Conservation (phyloP, 2,329 filamentous ascomycete species). For the Microascus cirrosus region DNA sequence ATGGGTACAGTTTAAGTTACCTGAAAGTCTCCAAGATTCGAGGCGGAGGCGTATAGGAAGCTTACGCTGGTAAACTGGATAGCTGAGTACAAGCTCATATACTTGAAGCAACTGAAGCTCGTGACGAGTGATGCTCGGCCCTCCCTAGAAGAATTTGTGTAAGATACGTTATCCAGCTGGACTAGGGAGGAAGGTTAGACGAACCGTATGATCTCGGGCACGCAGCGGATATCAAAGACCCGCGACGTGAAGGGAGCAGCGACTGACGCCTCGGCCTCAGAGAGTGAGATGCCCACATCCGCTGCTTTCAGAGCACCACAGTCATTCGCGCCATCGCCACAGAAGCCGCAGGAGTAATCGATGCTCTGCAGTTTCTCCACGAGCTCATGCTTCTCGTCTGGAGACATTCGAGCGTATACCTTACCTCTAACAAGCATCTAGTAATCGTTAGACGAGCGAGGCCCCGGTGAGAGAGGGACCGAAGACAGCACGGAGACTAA, state of each 20-base stretch:
- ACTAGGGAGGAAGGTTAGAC: slow-evolving; percentile 8
- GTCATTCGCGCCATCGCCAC: slow-evolving; percentile 94
- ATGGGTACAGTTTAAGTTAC: slow-evolving; percentile 17
- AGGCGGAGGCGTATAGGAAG: slow-evolving; percentile 88
- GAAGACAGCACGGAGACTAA: slow-evolving; percentile 20
- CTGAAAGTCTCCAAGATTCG: slow-evolving; percentile 94
- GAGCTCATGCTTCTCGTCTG: slow-evolving; percentile 95
- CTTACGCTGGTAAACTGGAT: slow-evolving; percentile 97
- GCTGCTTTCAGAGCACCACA: slow-evolving; percentile 94
- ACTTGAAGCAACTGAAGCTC: slow-evolving; percentile 99
- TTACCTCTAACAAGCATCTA: slow-evolving; percentile 85
- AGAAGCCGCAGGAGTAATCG: slow-evolving; percentile 92
- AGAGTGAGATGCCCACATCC: slow-evolving; percentile 93
- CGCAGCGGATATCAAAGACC: slow-evolving; percentile 92
- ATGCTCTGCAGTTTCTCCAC: slow-evolving; percentile 96
- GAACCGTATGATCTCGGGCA: slow-evolving; percentile 78
- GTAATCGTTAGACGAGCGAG: neutral
- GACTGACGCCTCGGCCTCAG: slow-evolving; percentile 93
- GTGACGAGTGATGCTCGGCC: slow-evolving; percentile 93
- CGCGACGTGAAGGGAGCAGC: slow-evolving; percentile 96
- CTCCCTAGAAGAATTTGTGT: slow-evolving; percentile 43
- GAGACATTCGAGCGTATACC: slow-evolving; percentile 96
- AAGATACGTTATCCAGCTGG: neutral
- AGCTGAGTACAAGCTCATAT: slow-evolving; percentile 98
- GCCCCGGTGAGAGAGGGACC: neutral